Evolutionary conservation across 1,284 basidiomycete genomes (phyloP).

Genomic region (Taiwanofungus camphoratus): DNA sequence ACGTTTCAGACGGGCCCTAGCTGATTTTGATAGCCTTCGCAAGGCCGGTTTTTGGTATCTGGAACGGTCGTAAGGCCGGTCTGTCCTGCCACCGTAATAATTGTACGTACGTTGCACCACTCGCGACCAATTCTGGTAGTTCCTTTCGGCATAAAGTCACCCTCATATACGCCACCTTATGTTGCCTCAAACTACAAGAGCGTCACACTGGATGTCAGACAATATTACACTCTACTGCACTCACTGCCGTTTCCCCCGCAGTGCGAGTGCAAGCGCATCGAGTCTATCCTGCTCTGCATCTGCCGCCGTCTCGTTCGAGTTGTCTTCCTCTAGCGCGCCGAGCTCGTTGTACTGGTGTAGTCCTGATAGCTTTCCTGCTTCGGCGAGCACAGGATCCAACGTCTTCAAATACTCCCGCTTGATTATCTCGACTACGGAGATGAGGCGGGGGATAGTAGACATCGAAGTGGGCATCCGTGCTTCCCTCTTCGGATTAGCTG

Average conservation of each 20-base stretch:
- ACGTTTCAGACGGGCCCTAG: constrained; percentile 51
- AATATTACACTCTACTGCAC: constrained; percentile 28
- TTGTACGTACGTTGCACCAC: constrained; percentile 52
- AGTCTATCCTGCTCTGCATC: constrained; percentile 29
- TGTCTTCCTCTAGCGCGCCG: constrained; percentile 47
- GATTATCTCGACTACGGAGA: constrained; percentile 79
- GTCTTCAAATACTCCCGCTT: constrained; percentile 71
- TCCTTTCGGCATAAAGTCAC: constrained; percentile 57
- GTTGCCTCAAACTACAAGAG: constrained; percentile 49
- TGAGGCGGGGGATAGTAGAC: constrained; percentile 55
- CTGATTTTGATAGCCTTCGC: constrained; percentile 52
- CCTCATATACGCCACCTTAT: constrained; percentile 68
- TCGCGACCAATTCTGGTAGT: constrained; percentile 36
- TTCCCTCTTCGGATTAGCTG: constrained; percentile 5
- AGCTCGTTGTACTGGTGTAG: constrained; percentile 81
- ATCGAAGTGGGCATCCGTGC: constrained; percentile 30
- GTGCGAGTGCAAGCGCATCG: constrained; percentile 31
- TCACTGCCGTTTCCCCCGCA: constrained; percentile 55
- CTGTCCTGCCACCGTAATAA: not conserved
- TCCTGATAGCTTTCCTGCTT: constrained; percentile 30
- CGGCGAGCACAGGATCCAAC: constrained; percentile 35
- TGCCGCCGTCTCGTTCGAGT: constrained; percentile 14
- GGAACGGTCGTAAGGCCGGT: constrained; percentile 3
- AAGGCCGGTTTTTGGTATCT: constrained; percentile 53
- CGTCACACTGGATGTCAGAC: constrained; percentile 3